These are phyloP conservation scores for Chrysosphaeria jannelii DNA, from an alignment of 2,329 filamentous ascomycete species.

Conservation along the genomic window DNA sequence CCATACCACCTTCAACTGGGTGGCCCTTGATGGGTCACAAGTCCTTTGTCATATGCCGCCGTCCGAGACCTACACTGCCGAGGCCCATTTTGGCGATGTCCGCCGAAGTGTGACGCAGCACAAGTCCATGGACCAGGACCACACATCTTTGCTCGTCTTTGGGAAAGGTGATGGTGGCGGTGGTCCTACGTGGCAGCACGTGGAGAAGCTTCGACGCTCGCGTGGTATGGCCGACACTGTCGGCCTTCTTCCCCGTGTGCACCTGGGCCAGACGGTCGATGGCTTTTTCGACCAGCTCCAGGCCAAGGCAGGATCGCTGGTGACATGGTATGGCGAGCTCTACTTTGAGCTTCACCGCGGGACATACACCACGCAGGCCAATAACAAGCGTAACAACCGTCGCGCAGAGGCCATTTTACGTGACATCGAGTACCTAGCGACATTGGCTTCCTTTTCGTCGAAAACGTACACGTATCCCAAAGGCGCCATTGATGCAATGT, in stretches of 20 bases:
- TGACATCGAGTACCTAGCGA: constrained; percentile 67
- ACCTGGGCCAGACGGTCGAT: constrained; percentile 71
- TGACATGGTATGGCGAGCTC: constrained; percentile 92
- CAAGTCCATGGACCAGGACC: constrained; percentile 85
- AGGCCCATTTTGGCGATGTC: constrained; percentile 83
- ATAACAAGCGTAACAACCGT: constrained; percentile 89
- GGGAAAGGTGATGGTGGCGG: constrained; percentile 92
- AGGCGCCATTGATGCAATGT: constrained; percentile 79
- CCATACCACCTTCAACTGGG: constrained; percentile 97
- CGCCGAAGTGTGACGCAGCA: constrained; percentile 71
- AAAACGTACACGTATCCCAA: constrained; percentile 69
- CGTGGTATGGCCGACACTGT: constrained; percentile 73
- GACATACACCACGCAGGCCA: constrained; percentile 89
- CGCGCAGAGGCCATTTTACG: constrained; percentile 60
- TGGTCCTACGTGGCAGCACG: constrained; percentile 73
- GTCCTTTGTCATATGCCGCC: constrained; percentile 96
- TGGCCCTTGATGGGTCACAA: constrained; percentile 78
- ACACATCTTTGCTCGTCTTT: constrained; percentile 71
- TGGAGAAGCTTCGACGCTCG: constrained; percentile 81
- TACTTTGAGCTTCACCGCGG: constrained; percentile 95
- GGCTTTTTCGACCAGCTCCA: constrained; percentile 77
- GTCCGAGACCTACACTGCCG: constrained; percentile 79
- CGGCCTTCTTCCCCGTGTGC: constrained; percentile 36
- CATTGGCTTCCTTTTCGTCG: constrained; percentile 47
- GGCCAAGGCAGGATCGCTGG: constrained; percentile 46